Evolutionary conservation across 2,329 filamentous ascomycete species (phyloP).

Genomic region (Penicillium aurantiogriseum): DNA sequence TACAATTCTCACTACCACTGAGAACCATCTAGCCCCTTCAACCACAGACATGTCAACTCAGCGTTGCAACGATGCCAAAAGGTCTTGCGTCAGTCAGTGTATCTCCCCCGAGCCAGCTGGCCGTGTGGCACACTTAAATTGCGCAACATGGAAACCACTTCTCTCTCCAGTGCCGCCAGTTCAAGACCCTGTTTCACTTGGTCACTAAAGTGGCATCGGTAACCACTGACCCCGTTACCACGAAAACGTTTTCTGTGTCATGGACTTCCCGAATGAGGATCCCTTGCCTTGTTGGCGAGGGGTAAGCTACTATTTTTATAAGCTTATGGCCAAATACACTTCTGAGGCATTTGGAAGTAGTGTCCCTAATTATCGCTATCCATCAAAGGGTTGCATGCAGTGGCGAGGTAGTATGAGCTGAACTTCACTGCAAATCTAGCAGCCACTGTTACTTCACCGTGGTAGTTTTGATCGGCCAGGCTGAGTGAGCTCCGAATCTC

Average conservation of each 20-base stretch:
- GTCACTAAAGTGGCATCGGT: neutral
- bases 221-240: neutral
- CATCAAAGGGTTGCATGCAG: slow-evolving; percentile 7
- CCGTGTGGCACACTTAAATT: neutral
- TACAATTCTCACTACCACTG: neutral
- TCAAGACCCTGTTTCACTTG: neutral
- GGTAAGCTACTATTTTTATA: neutral
- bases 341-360: neutral
- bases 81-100: neutral
- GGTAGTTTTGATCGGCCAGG: neutral
- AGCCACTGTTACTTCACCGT: neutral
- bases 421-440: neutral
- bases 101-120: neutral
- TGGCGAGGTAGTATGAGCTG: slow-evolving; percentile 5
- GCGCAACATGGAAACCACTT: neutral
- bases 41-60: neutral
- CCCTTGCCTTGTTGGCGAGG: neutral
- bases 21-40: neutral
- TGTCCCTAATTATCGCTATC: neutral
- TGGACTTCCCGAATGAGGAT: neutral
- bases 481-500: neutral
- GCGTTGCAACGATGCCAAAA: slow-evolving; percentile 1
- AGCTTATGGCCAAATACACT: neutral
- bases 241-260: neutral
- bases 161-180: neutral